phyloP scores from a whole-genome alignment of 345 rosid species.

The Moricandia moricandioides region DNA sequence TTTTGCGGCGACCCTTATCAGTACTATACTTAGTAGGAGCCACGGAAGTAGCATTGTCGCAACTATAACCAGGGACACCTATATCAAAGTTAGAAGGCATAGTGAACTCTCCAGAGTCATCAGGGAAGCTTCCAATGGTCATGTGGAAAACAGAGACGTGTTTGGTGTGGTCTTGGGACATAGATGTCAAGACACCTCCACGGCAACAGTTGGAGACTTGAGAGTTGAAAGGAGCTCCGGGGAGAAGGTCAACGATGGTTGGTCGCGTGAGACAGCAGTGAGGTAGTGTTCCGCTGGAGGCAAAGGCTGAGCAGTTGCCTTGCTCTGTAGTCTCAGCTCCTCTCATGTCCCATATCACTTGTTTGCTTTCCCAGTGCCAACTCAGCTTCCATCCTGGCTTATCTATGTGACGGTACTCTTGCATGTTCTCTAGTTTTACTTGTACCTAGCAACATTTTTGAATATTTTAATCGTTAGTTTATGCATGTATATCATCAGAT shows the following conservation, averaged over 20 bases:
- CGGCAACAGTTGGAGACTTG: conserved; percentile 74
- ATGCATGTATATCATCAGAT: neutral
- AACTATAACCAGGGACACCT: conserved; percentile 69
- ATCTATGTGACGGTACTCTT: conserved; percentile 68
- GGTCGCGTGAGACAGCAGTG: conserved; percentile 70
- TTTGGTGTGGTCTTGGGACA: conserved; percentile 52
- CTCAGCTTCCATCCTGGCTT: conserved; percentile 82
- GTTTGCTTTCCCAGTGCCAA: conserved; percentile 60
- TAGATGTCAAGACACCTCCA: conserved; percentile 67
- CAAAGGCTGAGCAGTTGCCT: conserved; percentile 71
- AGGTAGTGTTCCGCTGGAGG: conserved; percentile 40
- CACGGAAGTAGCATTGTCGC: conserved; percentile 44
- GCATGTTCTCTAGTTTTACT: conserved; percentile 61
- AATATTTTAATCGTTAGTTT: neutral
- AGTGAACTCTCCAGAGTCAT: conserved; percentile 8
- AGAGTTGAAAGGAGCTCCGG: conserved; percentile 52
- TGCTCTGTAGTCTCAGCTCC: conserved; percentile 89
- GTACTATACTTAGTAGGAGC: conserved; percentile 43
- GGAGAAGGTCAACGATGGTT: conserved; percentile 65
- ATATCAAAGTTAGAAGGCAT: conserved; percentile 63
- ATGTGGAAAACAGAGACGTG: conserved; percentile 49
- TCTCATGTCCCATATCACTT: conserved; percentile 70
- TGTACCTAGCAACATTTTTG: conserved; percentile 39
- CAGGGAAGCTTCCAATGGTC: conserved; percentile 38
- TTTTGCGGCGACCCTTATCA: conserved; percentile 69